Percentiles rank a stretch among this genome's conserved stretches.
Conservation (phyloP, 2,329 filamentous ascomycete genomes). For the Beauveria brongniartii region DNA sequence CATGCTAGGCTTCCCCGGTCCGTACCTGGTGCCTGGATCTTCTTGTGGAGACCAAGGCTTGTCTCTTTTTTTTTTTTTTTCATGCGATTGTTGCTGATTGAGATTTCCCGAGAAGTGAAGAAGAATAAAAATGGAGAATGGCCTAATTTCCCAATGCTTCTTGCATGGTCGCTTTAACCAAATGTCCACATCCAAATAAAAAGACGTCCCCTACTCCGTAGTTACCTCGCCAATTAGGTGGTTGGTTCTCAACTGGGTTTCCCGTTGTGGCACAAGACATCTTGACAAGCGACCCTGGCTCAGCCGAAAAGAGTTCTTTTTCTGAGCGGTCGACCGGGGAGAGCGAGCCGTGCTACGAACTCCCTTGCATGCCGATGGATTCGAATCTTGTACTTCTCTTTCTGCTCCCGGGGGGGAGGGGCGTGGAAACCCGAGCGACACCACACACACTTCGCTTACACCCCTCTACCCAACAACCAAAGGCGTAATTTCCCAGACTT, state of each 20-base stretch:
- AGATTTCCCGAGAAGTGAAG: not conserved
- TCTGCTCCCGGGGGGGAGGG: not conserved
- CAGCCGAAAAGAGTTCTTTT: not conserved
- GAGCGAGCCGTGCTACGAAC: not conserved
- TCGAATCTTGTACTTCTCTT: not conserved
- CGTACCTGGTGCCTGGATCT: slow-evolving; percentile 9
- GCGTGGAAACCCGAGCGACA: not conserved
- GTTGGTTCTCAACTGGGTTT: not conserved
- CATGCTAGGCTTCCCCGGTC: slow-evolving; percentile 6
- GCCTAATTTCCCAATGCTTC: not conserved
- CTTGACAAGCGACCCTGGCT: not conserved
- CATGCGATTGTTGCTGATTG: not conserved
- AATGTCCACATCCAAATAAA: not conserved
- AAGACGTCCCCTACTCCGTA: not conserved
- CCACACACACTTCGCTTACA: not conserved
- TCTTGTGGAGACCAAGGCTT: not conserved
- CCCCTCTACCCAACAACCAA: not conserved
- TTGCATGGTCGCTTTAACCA: not conserved
- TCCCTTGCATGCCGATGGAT: not conserved
- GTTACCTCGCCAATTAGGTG: not conserved
- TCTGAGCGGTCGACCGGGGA: no score
- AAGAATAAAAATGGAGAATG: slow-evolving; percentile 2
- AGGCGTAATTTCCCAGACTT: slow-evolving; percentile 2
- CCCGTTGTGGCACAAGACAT: no score
- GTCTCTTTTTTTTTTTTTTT: not conserved